Conservation (phyloP, 148 eudicot genomes). For the Polygonum maritimum region DNA sequence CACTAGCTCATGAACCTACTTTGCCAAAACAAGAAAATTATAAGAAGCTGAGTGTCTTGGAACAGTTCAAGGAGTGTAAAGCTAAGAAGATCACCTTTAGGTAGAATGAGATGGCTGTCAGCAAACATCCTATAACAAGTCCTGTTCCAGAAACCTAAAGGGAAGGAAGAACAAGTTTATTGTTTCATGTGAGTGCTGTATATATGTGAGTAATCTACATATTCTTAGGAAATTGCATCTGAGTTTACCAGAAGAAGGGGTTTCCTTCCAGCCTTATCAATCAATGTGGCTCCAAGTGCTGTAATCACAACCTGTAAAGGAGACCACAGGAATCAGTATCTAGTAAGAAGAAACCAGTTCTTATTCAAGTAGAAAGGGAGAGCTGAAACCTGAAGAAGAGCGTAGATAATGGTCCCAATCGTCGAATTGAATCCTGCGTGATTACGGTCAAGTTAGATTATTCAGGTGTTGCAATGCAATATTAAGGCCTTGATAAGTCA, state of each 20-base stretch:
- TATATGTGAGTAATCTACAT: not conserved
- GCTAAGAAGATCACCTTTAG: constrained; percentile 44
- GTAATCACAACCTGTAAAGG: constrained; percentile 51
- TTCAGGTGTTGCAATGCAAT: too few species aligned
- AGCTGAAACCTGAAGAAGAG: constrained; percentile 56
- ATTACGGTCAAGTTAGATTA: not conserved
- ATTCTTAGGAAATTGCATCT: not conserved
- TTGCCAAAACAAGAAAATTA: not conserved
- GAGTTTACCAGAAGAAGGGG: constrained; percentile 69
- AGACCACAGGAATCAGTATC: not conserved
- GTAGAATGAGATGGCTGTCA: constrained; percentile 60
- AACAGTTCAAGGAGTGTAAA: not conserved
- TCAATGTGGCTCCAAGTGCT: constrained; percentile 46
- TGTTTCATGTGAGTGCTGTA: not conserved
- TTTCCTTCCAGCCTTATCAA: constrained; percentile 83
- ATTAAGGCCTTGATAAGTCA: too few species aligned
- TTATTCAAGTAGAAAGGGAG: not conserved
- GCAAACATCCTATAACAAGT: constrained; percentile 57
- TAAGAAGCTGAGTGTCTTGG: not conserved
- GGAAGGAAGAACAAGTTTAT: not conserved
- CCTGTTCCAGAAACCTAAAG: constrained; percentile 72
- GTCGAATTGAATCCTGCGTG: constrained; percentile 57
- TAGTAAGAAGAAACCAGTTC: not conserved
- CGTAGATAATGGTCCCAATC: constrained; percentile 66
- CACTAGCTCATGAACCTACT: constrained; percentile 49